A percentile compares a stretch with the other conserved stretches of the same genome.
Evolutionary conservation across 1,139 yeast species (phyloP).

Genomic region (Kluyveromyces marxianus): DNA sequence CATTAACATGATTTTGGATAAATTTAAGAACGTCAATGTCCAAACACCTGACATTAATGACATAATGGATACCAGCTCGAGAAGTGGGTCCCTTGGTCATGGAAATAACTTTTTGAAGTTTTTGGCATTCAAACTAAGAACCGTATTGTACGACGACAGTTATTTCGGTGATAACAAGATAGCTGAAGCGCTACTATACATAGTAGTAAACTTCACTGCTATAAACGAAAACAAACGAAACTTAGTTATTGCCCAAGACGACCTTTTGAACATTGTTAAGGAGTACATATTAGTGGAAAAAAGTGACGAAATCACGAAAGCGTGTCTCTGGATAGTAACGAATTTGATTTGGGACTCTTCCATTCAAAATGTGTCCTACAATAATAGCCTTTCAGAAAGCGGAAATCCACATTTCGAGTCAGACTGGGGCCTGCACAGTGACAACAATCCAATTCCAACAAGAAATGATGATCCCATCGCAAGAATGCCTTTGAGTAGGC

Average conservation of each 20-base stretch:
- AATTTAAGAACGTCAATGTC: constrained; percentile 27
- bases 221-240: constrained; percentile 44
- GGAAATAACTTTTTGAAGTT: constrained; percentile 33
- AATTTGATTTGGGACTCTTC: constrained; percentile 46
- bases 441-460: background rate
- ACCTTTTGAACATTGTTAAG: constrained; percentile 35
- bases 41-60: constrained; percentile 13
- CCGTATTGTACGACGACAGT: constrained; percentile 9
- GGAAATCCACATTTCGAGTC: constrained; percentile 2
- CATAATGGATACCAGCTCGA: constrained; percentile 11
- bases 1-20: constrained; percentile 36
- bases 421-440: background rate
- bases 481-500: background rate
- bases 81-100: constrained; percentile 16
- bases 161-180: constrained; percentile 15
- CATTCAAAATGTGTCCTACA: constrained; percentile 19
- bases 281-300: constrained; percentile 20
- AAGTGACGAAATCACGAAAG: constrained; percentile 35
- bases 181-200: constrained; percentile 40
- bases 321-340: constrained; percentile 52
- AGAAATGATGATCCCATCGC: background rate
- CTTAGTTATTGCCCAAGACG: constrained; percentile 36
- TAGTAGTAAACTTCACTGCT: constrained; percentile 52
- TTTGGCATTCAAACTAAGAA: constrained; percentile 31
- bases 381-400: constrained; percentile 12